These are phyloP conservation scores for Moringa oleifera DNA, from an alignment of 345 rosid species.

Conservation along the genomic window DNA sequence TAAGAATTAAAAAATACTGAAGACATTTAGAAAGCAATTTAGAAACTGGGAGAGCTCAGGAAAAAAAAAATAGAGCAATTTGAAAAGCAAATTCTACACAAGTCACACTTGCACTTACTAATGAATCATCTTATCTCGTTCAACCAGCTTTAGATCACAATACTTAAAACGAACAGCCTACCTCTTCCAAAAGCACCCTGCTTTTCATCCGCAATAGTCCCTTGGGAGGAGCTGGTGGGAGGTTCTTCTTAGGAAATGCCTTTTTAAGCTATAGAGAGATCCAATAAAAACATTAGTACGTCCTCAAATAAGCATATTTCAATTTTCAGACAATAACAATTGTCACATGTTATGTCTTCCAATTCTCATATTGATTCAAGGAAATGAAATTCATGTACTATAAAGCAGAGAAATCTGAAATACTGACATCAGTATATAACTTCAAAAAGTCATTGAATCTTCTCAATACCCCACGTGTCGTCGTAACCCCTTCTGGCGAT, in stretches of 20 bases:
- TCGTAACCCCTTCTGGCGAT: slow-evolving; percentile 83
- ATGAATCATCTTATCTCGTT: background rate
- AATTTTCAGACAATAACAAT: slow-evolving; percentile 5
- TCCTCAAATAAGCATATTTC: background rate
- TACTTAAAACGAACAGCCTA: slow-evolving; percentile 26
- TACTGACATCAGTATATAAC: slow-evolving; percentile 80
- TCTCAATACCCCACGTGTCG: slow-evolving; percentile 63
- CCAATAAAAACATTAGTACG: slow-evolving; percentile 16
- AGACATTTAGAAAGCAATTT: no score
- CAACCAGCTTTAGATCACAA: background rate
- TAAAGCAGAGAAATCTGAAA: slow-evolving; percentile 5
- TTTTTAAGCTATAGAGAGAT: slow-evolving; percentile 61
- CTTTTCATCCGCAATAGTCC: slow-evolving; percentile 87
- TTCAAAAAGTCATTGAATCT: slow-evolving; percentile 92
- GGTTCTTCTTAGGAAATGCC: slow-evolving; percentile 65
- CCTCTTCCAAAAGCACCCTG: slow-evolving; percentile 95
- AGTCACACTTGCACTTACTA: background rate
- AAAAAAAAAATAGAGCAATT: no score
- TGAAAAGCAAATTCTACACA: no score
- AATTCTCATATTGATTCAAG: background rate
- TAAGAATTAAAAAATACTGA: background rate
- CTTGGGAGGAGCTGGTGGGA: slow-evolving; percentile 93
- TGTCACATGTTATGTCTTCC: slow-evolving; percentile 1
- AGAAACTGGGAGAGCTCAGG: no score
- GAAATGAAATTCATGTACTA: background rate